Evolutionary conservation across 2,329 filamentous ascomycete species (phyloP), one percentile per base, ranked within the genome.

Genomic region (Beauveria medogensis): DNA sequence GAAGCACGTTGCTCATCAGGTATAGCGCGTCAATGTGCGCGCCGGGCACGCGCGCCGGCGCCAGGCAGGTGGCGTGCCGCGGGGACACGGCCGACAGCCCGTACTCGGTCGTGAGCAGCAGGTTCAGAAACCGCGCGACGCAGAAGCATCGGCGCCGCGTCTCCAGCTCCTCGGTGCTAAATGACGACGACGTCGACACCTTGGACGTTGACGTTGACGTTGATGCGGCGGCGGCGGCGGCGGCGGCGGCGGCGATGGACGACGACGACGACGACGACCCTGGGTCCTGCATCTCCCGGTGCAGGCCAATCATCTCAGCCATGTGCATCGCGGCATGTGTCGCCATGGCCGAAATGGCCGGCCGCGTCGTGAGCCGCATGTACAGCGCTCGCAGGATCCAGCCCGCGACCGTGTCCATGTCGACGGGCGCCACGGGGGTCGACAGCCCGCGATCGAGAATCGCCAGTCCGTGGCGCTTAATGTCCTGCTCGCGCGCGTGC

Each of bases 381-480:
- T 64, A 65, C 8, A 65, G 50, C 5, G 64, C 62, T 9, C 64
- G 59, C 5, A 65, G 51, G 20, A 65, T 59, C 64, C 64, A 65
- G 5, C 63, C 64, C 5, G 55, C 63, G 51, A 66, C 59, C 5
- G 64, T 56, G 41, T 64, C 64, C n/a, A 64, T 56, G 34, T 64
- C 60, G 7, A 64, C 22, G 14, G 58, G 24, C 18, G 60, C 51
- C 7, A 59, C 40, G 12, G 60, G 55, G 10, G 26, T 60, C 9
- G 62, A 62, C n/a, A 64, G 26, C 3, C n/a, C 44, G 18, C 52
- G 37, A 30, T 64, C 62, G 20, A 64, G 52, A 7, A 64, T 46
- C 3, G 62, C 55, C 55, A 62, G 55, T 3, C 51, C 52, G 41
- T 60, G 61, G 41, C 44, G 61, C 43, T 63, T 56, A 3, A 65